Evolutionary conservation across 768 basidiomycete genomes (phyloP), one percentile per base, ranked within the genome.

Genomic region (Tubosaeta sp.): DNA sequence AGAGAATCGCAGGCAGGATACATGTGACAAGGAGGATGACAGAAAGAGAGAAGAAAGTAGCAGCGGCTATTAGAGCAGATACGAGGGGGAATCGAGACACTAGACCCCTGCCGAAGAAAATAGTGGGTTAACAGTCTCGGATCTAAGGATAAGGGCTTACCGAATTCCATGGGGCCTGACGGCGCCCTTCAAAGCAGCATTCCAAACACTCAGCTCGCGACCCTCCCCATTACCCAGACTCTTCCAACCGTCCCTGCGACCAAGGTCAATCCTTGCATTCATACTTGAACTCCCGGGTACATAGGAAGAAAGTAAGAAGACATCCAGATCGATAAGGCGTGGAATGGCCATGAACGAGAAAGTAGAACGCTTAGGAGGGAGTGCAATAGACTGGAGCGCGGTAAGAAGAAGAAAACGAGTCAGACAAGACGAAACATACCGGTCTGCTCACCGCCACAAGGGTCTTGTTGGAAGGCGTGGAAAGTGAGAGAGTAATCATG

Each of bases 221-320:
- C 81, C 86, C 67, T 84, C 72, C 3, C 88, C 90, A 13, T 65
- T 71, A 6, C 88, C 88, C 19, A 92, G 43, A 25, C 71, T 77
- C 64, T 68, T 82, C 90, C 90, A 93, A 29, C 72, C 71, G 63
- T 93, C 90, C 12, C 68, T 73, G 38, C 90, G 81, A 4, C 90
- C 90, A 38, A 93, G 62, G 59, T 87, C 79, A n/a, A 92, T 72
- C 44, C 66, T 69, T n/a, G 85, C 90, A 43, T 70, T 59, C 13
- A 86, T 63, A 12, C 68, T 69, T 13, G 79, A 71, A 24, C 74
- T 73, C 3, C 74, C 73, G 5, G 79, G 63, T 21, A 75, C 63
- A 59, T 82, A 84, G 22, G 80, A 74, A 3, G 71, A 59, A n/a
- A 91, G 56, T 48, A 93, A 70, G 0, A 78, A 78, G 11, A 92